phyloP scores from a whole-genome alignment of 1,284 basidiomycete genomes.

The Lignosus rhinocerotis region DNA sequence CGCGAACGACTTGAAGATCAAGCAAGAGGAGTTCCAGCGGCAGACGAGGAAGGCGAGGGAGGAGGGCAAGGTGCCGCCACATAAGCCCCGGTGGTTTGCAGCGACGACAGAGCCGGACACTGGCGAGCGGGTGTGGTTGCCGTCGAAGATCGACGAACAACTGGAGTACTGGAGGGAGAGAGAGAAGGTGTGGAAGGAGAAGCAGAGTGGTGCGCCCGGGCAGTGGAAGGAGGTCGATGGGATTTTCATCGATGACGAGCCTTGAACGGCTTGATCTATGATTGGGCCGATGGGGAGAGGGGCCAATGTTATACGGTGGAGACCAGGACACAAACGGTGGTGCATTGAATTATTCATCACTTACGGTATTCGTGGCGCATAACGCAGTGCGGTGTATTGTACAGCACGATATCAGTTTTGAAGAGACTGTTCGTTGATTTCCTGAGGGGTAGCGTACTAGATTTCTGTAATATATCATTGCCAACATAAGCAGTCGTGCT shows the following conservation, averaged over 20 bases:
- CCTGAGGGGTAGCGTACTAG: not conserved
- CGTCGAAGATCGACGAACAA: slow-evolving; percentile 51
- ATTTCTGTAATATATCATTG: not conserved
- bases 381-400: slow-evolving; percentile 6
- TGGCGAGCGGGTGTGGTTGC: slow-evolving; percentile 84
- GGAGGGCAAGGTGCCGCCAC: slow-evolving; percentile 69
- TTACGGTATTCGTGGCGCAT: slow-evolving; percentile 5
- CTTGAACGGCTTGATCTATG: slow-evolving; percentile 19
- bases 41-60: slow-evolving; percentile 77
- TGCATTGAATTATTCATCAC: slow-evolving; percentile 17
- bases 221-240: slow-evolving; percentile 73
- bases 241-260: slow-evolving; percentile 75
- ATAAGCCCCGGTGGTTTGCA: slow-evolving; percentile 84
- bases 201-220: slow-evolving; percentile 32
- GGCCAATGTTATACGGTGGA: no score
- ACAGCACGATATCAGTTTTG: not conserved
- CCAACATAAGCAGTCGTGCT: not conserved
- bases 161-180: slow-evolving; percentile 87
- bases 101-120: slow-evolving; percentile 81
- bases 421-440: not conserved
- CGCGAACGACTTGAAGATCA: slow-evolving; percentile 86
- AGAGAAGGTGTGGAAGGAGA: slow-evolving; percentile 60
- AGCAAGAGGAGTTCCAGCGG: slow-evolving; percentile 89
- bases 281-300: not conserved
- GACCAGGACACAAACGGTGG: not conserved